Base-by-base conservation (phyloP, 352 stramenopile genomes). In the Phytophthora tentaculata region DNA sequence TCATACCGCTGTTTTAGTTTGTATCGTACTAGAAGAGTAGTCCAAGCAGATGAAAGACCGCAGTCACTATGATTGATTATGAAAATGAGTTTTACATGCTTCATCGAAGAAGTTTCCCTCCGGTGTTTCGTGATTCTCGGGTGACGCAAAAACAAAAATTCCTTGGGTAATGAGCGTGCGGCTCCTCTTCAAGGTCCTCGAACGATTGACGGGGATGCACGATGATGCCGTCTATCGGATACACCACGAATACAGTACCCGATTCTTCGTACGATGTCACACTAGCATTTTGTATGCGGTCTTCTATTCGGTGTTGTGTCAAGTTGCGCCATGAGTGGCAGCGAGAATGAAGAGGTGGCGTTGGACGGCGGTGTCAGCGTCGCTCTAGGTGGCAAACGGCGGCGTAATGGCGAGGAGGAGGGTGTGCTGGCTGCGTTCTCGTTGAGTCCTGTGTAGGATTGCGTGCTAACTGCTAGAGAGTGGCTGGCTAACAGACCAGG, bases 1-100 rank as follows among this genome's bases (percentile, higher is more conserved):
- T 89, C 56, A 75, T 84, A 54, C 62, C 82, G 64, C 62, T 91
- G 19, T 82, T 85, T 62, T 89, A 65, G 70, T 48, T 63, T 39
- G 37, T 48, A 62, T 54, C 23, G 41, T n/a, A 22, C 7, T 23
- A 51, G 32, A 29, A 41, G 23, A 52, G n/a, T n/a, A n/a, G n/a
- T n/a, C n/a, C n/a, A n/a, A n/a, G n/a, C n/a, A n/a, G n/a, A n/a
- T n/a, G n/a, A n/a, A n/a, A n/a, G n/a, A n/a, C n/a, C 29, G 5
- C 23, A n/a, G 17, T 14, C 16, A 48, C 12, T 17, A 17, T n/a
- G n/a, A n/a, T 35, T 24, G 41, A 59, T 64, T 60, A 60, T 60
- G 60, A 60, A 64, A 44, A 64, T 54, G 54, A 69, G 19, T 44
- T 58, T 37, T 35, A 63, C 61, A 48, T 29, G n/a, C n/a, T n/a